Evolutionary conservation across 306 rosid species (phyloP), one percentile per base, ranked within the genome.

Genomic region (Trifolium pratense): DNA sequence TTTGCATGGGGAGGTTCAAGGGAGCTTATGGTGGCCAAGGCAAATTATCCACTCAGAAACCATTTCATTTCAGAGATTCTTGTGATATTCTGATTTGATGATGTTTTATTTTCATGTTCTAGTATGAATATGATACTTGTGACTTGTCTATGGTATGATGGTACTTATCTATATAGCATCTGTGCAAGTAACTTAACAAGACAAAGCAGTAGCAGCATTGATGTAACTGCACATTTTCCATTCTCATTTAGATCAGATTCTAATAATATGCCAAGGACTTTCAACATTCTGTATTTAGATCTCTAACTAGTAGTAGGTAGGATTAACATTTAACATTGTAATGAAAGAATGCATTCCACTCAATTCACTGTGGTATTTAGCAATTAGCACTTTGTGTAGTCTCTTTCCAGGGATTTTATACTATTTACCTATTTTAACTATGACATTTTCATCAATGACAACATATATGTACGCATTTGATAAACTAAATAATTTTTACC

Each of bases 1-100:
- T 89, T 69, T 93, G 98, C 81, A 89, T 86, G 96, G 96, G 89
- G n/a, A n/a, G n/a, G 98, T 60, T 93, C 98, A 1, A 86, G 91
- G 80, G 96, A 93, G 85, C 88, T 91, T 3, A 82, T 71, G 71
- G 92, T 87, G 12, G 74, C 83, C 11, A 88, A 89, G 39, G 98
- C 96, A 0, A 88, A 86, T 69, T 91, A 97, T 63, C 98, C 98
- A 1, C 86, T 87, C 36, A 91, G 98, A 80, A 89, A 87, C 64
- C 79, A 83, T 80, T 93, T 88, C 79, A 82, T 93, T 57, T 26
- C 83, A 81, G 98, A 93, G 80, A 83, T 93, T 70, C 88, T 93
- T 39, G 91, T 89, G 14, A 87, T 89, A 26, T 91, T 91, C 83
- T 91, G 81, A 93, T n/a, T 16, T 39, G 25, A 21, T 43, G 21